Base-by-base conservation (phyloP, 2,329 filamentous ascomycete species). In the Colletotrichum sp. region DNA sequence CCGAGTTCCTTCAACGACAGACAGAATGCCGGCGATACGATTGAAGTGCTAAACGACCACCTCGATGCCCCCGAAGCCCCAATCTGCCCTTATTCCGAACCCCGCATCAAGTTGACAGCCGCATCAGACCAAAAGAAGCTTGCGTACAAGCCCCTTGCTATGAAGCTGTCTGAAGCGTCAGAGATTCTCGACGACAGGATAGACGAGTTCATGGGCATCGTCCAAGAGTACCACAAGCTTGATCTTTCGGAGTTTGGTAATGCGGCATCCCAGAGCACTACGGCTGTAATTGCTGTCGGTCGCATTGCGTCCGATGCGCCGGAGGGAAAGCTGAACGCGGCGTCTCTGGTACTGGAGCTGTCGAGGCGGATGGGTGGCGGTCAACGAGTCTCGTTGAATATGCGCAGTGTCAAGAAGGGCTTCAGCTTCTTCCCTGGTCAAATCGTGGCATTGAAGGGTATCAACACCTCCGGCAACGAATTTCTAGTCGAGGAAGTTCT, bases 131-230 rank as follows among this genome's bases (percentile, higher is more conserved):
- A 95, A 81, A 96, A 96, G 83, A 98, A 98, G 83, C 93, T 98
- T 79, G 92, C 89, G 1, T 99, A 99, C 85, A 97, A 96, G 82
- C 95, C 96, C 3, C 93, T 99, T 89, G 94, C 95, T 3, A 98
- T 99, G 96, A 98, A 98, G 81, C 89, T 97, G 8, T 96, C 95
- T 7, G 96, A 98, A 83, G 93, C 95, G 0, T 98, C 96, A 6
- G 96, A 98, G 83, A 95, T 98, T 60, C 90, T 99, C 9, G 97
- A 99, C 85, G 96, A 99, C 84, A 91, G 96, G 80, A 98, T 99
- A 86, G 96, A 99, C 80, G 95, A 96, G 77, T 98, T 98, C 81
- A 90, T 92, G 75, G 86, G 88, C n/a, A 84, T 96, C 3, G 89
- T 98, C 7, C 93, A 95, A 84, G 91, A 93, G 72, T 89, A 96